These are phyloP conservation scores for Venturia asperata DNA, from an alignment of 2,329 filamentous ascomycete species.

Conservation along the genomic window DNA sequence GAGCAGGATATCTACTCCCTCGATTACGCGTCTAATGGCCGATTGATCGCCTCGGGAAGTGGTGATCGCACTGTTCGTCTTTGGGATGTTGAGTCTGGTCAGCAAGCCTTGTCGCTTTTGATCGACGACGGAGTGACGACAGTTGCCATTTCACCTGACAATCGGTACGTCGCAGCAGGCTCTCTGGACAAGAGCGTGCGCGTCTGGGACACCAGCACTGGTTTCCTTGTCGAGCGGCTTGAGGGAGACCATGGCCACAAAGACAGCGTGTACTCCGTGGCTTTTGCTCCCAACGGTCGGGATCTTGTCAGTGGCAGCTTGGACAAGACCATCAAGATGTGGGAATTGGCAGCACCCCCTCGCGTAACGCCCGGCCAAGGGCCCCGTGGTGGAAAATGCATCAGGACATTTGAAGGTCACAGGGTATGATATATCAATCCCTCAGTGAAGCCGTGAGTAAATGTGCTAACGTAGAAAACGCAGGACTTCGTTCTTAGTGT, in stretches of 20 bases:
- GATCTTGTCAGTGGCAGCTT: conserved; percentile 90
- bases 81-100: conserved; percentile 86
- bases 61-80: conserved; percentile 91
- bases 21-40: conserved; percentile 88
- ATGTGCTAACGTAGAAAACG: conserved; percentile 19
- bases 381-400: conserved; percentile 81
- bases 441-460: background rate
- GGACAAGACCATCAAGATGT: conserved; percentile 99
- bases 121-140: conserved; percentile 98
- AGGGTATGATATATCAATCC: conserved; percentile 50
- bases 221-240: conserved; percentile 80
- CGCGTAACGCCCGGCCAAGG: conserved; percentile 57
- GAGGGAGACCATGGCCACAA: conserved; percentile 93
- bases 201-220: conserved; percentile 87
- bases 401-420: conserved; percentile 95
- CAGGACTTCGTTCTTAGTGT: conserved; percentile 96
- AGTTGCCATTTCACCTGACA: conserved; percentile 93
- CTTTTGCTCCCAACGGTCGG: conserved; percentile 87
- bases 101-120: conserved; percentile 73
- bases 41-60: conserved; percentile 90
- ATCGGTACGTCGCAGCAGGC: conserved; percentile 86
- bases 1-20: conserved; percentile 98
- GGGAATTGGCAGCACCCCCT: conserved; percentile 75
- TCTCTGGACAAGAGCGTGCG: conserved; percentile 96
- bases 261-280: conserved; percentile 93